A percentile compares a stretch with the other conserved stretches of the same genome.
Evolutionary conservation across 805 yeast species (phyloP).

Genomic region (Kuraishia floccosa): DNA sequence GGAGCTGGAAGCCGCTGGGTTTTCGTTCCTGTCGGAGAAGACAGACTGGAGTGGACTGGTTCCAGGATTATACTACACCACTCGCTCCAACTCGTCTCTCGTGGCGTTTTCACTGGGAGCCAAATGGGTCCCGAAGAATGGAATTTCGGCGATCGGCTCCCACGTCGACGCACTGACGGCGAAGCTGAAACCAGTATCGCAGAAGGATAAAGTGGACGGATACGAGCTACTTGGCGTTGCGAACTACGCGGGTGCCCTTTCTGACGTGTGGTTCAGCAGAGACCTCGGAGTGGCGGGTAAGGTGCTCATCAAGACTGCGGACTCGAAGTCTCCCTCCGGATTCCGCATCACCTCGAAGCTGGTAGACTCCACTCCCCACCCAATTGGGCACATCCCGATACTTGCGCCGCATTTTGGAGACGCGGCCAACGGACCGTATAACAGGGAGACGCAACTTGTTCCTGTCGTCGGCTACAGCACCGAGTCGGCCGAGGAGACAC

Average conservation of each 20-base stretch:
- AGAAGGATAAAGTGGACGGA: slow-evolving; percentile 53
- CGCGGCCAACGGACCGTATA: slow-evolving; percentile 59
- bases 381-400: slow-evolving; percentile 74
- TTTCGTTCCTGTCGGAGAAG: slow-evolving; percentile 54
- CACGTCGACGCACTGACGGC: slow-evolving; percentile 68
- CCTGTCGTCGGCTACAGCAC: slow-evolving; percentile 61
- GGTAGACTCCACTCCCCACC: slow-evolving; percentile 50
- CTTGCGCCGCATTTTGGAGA: slow-evolving; percentile 83
- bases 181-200: slow-evolving; percentile 62
- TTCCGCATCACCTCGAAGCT: slow-evolving; percentile 16
- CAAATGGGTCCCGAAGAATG: slow-evolving; percentile 51
- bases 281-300: slow-evolving; percentile 82
- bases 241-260: slow-evolving; percentile 67
- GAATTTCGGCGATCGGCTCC: slow-evolving; percentile 63
- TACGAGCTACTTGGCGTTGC: slow-evolving; percentile 75
- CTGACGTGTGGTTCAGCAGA: slow-evolving; percentile 68
- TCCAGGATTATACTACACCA: slow-evolving; percentile 53
- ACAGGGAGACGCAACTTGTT: slow-evolving; percentile 65
- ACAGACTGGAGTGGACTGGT: slow-evolving; percentile 32
- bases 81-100: slow-evolving; percentile 56
- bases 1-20: slow-evolving; percentile 47
- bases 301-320: slow-evolving; percentile 37
- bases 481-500: slow-evolving; percentile 45
- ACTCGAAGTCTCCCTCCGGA: slow-evolving; percentile 12
- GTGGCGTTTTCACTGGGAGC: slow-evolving; percentile 63